phyloP scores from a whole-genome alignment of 148 eudicot genomes.

The Drosera capensis region DNA sequence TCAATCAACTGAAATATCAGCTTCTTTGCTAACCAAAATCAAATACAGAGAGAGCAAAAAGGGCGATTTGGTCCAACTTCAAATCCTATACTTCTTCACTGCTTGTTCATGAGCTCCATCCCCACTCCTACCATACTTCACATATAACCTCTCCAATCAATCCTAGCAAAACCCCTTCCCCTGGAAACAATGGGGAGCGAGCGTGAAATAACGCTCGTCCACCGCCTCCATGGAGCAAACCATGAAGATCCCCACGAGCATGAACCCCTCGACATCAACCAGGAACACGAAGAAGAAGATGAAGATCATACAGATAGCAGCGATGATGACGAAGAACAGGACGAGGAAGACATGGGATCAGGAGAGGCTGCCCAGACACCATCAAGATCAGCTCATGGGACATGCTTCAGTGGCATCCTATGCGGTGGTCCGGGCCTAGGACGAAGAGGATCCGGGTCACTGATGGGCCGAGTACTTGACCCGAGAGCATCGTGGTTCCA shows the following conservation, averaged over 20 bases:
- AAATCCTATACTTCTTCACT: too few relatives aligned
- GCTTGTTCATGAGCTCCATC: too few relatives aligned
- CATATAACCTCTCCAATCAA: background rate
- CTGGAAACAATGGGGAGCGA: background rate
- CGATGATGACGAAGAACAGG: background rate
- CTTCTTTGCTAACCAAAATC: too few relatives aligned
- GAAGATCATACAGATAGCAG: background rate
- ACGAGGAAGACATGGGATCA: background rate
- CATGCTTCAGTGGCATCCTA: background rate
- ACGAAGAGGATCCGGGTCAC: constrained; percentile 6
- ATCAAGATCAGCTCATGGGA: too few relatives aligned
- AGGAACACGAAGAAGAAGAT: background rate
- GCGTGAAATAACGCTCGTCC: background rate
- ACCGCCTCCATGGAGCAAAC: background rate
- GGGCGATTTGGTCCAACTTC: too few relatives aligned
- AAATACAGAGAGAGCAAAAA: too few relatives aligned
- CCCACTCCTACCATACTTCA: too few relatives aligned
- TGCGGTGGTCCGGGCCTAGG: constrained; percentile 3
- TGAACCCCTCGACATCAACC: background rate
- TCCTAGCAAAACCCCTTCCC: background rate
- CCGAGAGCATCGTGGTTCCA: constrained; percentile 60
- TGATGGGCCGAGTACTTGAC: constrained; percentile 28
- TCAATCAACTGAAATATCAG: too few relatives aligned
- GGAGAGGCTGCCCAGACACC: too few relatives aligned
- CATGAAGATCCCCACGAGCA: background rate